phyloP scores from a whole-genome alignment of 805 yeast species.

The Lipomyces sp. region DNA sequence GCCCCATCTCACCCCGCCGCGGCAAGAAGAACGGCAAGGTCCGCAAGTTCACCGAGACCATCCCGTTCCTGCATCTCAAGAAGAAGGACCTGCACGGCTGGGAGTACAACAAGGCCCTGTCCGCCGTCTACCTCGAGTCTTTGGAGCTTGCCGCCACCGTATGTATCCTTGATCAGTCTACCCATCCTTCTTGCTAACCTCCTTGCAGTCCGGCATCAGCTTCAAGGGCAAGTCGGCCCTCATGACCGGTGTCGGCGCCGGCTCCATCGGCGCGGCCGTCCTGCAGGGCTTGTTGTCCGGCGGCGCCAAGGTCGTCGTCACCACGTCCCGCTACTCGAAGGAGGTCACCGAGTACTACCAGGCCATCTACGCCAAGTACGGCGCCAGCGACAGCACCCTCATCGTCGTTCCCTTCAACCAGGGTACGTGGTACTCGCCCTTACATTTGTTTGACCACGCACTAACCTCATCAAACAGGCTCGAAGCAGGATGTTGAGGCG shows the following conservation, averaged over 20 bases:
- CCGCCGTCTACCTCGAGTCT: constrained; percentile 79
- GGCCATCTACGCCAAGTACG: constrained; percentile 84
- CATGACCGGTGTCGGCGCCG: constrained; percentile 98
- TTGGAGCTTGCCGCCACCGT: constrained; percentile 88
- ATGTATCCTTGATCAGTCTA: not conserved
- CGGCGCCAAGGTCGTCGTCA: constrained; percentile 96
- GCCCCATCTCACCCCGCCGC: constrained; percentile 28
- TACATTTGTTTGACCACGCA: not conserved
- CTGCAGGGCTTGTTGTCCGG: constrained; percentile 93
- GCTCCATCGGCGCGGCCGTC: constrained; percentile 97
- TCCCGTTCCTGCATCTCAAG: constrained; percentile 93
- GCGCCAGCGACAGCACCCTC: constrained; percentile 87
- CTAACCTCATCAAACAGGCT: constrained; percentile 47
- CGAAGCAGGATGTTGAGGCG: constrained; percentile 87
- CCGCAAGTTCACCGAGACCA: constrained; percentile 52
- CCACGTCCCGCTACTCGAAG: constrained; percentile 93
- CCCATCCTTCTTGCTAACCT: not conserved
- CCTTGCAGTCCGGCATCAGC: constrained; percentile 62
- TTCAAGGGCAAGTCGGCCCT: constrained; percentile 85
- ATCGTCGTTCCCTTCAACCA: constrained; percentile 98
- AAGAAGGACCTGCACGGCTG: constrained; percentile 73
- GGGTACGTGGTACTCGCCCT: constrained; percentile 29
- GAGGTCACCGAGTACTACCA: constrained; percentile 95
- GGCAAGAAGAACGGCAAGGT: constrained; percentile 30
- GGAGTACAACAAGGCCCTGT: constrained; percentile 76